Conservation (phyloP, 1,139 yeast species). For the Scheffersomyces quercinus region DNA sequence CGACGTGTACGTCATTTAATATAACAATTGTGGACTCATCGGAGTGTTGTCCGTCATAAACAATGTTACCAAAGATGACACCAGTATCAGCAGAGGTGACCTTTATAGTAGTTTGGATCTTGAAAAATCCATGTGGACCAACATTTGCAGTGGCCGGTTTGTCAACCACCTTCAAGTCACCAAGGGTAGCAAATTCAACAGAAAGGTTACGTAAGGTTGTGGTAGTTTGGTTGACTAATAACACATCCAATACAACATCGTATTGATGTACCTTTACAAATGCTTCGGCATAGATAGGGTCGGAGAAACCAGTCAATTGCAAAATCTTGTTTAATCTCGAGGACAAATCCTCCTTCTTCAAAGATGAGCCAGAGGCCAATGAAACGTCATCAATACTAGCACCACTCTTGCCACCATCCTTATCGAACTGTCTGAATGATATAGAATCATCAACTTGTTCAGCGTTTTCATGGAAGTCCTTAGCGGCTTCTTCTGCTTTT, state of each 20-base stretch:
- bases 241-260: constrained; percentile 91
- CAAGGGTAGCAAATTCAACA: constrained; percentile 94
- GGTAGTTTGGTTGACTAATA: constrained; percentile 91
- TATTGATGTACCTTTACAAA: constrained; percentile 92
- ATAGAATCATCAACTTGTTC: constrained; percentile 84
- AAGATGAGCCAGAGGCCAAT: constrained; percentile 44
- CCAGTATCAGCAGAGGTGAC: constrained; percentile 94
- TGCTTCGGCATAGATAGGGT: constrained; percentile 97
- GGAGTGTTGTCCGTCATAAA: constrained; percentile 94
- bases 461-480: constrained; percentile 63
- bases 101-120: constrained; percentile 83
- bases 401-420: constrained; percentile 30
- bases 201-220: constrained; percentile 87
- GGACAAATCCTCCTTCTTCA: constrained; percentile 58
- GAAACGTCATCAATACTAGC: constrained; percentile 53
- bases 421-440: constrained; percentile 78
- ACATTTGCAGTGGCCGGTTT: constrained; percentile 90
- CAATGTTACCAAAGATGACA: constrained; percentile 91
- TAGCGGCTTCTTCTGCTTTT: constrained; percentile 60
- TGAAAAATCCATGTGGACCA: constrained; percentile 95
- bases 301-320: constrained; percentile 95
- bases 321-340: constrained; percentile 87
- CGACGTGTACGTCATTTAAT: constrained; percentile 91
- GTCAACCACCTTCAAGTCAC: constrained; percentile 93
- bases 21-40: constrained; percentile 89